These are phyloP conservation scores for Salix caprea DNA, from an alignment of 345 rosid species.

Conservation along the genomic window DNA sequence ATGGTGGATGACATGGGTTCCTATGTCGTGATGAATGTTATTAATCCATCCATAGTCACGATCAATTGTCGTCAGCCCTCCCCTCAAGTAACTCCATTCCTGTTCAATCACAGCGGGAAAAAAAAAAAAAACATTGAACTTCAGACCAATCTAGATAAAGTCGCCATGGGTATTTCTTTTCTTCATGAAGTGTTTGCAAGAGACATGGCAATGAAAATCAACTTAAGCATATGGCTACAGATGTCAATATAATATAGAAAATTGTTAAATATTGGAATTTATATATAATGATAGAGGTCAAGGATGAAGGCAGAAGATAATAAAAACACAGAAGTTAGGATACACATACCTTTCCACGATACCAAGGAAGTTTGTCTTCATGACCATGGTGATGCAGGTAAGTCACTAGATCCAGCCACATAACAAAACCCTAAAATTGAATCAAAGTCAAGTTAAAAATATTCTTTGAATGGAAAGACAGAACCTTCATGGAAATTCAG, in stretches of 20 bases:
- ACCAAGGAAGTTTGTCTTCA: conserved; percentile 84
- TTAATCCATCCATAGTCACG: conserved; percentile 76
- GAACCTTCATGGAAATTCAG: neutral
- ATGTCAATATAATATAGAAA: neutral
- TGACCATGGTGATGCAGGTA: conserved; percentile 89
- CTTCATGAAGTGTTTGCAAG: too few species aligned
- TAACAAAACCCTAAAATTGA: conserved; percentile 48
- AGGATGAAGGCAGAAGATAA: neutral
- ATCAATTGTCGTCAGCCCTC: conserved; percentile 83
- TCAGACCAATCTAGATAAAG: neutral
- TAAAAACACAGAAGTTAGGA: neutral
- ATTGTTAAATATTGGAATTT: neutral
- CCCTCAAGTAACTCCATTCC: conserved; percentile 85
- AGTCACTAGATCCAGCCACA: conserved; percentile 82
- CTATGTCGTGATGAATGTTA: conserved; percentile 76
- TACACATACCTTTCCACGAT: conserved; percentile 71
- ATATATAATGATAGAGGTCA: neutral
- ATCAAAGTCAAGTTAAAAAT: neutral
- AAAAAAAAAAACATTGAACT: neutral
- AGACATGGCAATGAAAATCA: neutral
- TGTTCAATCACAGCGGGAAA: conserved; percentile 3
- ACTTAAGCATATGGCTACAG: neutral
- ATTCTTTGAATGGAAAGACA: neutral
- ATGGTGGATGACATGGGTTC: conserved; percentile 87
- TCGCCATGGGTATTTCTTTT: neutral